Base-by-base conservation (phyloP, 306 rosid genomes). In the Quercus aquifolioides region DNA sequence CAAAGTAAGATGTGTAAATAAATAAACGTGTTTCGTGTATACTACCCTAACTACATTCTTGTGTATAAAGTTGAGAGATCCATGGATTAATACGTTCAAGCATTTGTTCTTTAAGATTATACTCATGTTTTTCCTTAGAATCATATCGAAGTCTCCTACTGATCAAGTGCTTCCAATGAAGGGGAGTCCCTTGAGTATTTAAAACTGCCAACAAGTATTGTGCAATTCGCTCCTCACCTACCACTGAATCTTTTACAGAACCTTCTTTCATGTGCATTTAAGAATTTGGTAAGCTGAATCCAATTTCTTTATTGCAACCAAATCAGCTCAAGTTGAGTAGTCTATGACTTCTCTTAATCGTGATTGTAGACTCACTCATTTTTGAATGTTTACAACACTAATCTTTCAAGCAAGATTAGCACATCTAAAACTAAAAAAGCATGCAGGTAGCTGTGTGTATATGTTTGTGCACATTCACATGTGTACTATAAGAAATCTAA, bases 161-260 rank as follows among this genome's bases (percentile, higher is more conserved):
- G 59, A 80, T 82, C 79, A 84, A 81, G 77, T 85, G 85, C 72
- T 75, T 92, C 98, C 98, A 94, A 81, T 88, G 97, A 82, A 91
- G 84, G 41, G 94, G 94, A 55, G 97, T 92, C 74, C 90, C 89
- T 79, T 97, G 83, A 25, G 85, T 87, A 84, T 94, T 72, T 80
- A 92, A 64, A 85, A 91, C 90, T 56, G 99, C 97, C 76, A 94
- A 83, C 41, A 92, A 86, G 82, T 94, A 94, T 67, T 92, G 94
- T 65, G 91, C 94, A 79, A 94, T 94, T 21, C 94, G 90, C 83
- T 92, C 98, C 86, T 92, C 99, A 57, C 97, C 97, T 19, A 91
- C 97, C 72, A 88, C 90, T 1, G 95, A 85, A 82, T 94, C 98
- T 87, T 92, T 94, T 75, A 94, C 93, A 62, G 97, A 94, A 52